These are phyloP conservation scores for Microbotryum intermedium DNA, from an alignment of 1,284 basidiomycete genomes.

Conservation along the genomic window DNA sequence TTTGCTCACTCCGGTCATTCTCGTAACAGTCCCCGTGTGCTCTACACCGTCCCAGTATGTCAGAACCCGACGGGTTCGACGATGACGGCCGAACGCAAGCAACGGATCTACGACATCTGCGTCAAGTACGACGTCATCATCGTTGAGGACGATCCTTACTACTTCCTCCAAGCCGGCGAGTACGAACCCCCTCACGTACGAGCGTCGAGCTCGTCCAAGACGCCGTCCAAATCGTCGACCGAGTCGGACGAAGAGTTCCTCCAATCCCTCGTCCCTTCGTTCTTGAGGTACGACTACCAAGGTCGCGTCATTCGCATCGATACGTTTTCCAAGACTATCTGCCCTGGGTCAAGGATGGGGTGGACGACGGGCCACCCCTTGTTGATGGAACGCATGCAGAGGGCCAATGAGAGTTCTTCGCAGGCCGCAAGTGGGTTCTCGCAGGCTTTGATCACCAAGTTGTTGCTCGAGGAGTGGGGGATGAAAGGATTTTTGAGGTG, in stretches of 20 bases:
- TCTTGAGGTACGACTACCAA: slow-evolving; percentile 64
- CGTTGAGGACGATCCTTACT: slow-evolving; percentile 46
- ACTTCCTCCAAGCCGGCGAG: slow-evolving; percentile 56
- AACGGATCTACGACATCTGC: slow-evolving; percentile 67
- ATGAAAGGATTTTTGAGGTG: slow-evolving; percentile 64
- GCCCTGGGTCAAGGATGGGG: slow-evolving; percentile 65
- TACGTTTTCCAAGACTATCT: slow-evolving; percentile 71
- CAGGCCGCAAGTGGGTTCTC: slow-evolving; percentile 66
- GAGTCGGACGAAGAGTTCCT: slow-evolving; percentile 43
- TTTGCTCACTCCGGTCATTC: background rate
- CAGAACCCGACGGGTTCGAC: slow-evolving; percentile 69
- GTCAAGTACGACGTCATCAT: slow-evolving; percentile 56
- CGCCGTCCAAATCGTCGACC: background rate
- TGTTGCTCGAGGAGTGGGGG: slow-evolving; percentile 57
- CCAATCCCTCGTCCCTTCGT: slow-evolving; percentile 55
- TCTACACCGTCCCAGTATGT: slow-evolving; percentile 64
- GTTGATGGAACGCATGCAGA: slow-evolving; percentile 65
- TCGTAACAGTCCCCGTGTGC: slow-evolving; percentile 53
- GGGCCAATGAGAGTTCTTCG: slow-evolving; percentile 61
- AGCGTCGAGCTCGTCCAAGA: too few relatives aligned
- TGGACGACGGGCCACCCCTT: slow-evolving; percentile 62
- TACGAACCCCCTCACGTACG: slow-evolving; percentile 49
- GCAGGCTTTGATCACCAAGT: slow-evolving; percentile 53
- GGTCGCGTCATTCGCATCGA: slow-evolving; percentile 70
- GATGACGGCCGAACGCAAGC: slow-evolving; percentile 56